Percentiles rank a stretch among this genome's conserved stretches.
Evolutionary conservation across 768 basidiomycete genomes (phyloP).

Genomic region (Hypholoma sublateritium): DNA sequence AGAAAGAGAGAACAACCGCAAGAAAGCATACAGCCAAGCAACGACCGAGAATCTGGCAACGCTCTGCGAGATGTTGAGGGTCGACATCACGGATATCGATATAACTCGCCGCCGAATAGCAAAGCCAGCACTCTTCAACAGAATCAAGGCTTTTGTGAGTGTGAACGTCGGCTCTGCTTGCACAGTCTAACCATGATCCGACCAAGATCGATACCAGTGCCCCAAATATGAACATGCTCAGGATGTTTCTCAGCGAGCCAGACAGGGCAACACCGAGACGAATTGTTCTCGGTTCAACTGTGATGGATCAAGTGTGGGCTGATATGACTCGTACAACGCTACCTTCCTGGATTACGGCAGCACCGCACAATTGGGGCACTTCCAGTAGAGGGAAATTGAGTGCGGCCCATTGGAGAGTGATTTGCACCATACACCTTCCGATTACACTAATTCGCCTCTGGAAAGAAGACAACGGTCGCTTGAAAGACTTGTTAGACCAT

Average conservation of each 20-base stretch:
- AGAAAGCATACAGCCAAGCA: too few relatives aligned
- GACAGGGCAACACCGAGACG: not conserved
- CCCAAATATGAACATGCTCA: not conserved
- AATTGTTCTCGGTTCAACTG: not conserved
- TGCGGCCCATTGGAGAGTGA: constrained; percentile 30
- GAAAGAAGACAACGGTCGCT: constrained; percentile 7
- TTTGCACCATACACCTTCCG: constrained; percentile 25
- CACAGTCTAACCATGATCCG: not conserved
- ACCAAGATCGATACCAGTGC: not conserved
- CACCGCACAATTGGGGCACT: constrained; percentile 15
- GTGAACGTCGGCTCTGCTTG: too few relatives aligned
- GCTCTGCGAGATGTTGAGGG: too few relatives aligned
- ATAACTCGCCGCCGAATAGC: too few relatives aligned
- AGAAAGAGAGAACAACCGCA: too few relatives aligned
- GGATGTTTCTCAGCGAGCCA: not conserved
- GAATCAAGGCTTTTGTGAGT: too few relatives aligned
- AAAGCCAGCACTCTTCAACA: too few relatives aligned
- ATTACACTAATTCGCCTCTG: constrained; percentile 29
- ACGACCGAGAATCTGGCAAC: too few relatives aligned
- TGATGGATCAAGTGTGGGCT: constrained; percentile 7
- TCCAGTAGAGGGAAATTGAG: constrained; percentile 26
- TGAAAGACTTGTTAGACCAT: constrained; percentile 17
- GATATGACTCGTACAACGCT: constrained; percentile 18
- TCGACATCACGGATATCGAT: too few relatives aligned
- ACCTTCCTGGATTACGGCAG: constrained; percentile 17